A percentile compares a stretch with the other conserved stretches of the same genome.
Evolutionary conservation across 306 rosid species (phyloP).

Genomic region (Medicago truncatula): DNA sequence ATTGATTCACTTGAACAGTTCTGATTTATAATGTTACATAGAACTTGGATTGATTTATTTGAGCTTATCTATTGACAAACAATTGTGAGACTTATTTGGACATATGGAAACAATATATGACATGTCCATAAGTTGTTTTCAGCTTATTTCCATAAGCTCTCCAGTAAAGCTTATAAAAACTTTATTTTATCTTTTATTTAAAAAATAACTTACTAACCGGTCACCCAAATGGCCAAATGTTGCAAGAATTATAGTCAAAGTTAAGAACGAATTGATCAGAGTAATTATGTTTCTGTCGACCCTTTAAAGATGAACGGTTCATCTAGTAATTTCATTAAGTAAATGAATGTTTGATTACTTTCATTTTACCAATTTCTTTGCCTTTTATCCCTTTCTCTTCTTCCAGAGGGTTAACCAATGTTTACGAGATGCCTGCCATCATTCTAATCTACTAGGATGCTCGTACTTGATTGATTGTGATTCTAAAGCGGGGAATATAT

Average conservation of each 20-base stretch:
- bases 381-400: not conserved
- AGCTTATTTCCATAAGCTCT: no score
- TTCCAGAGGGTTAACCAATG: slow-evolving; percentile 85
- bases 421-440: slow-evolving; percentile 45
- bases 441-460: not conserved
- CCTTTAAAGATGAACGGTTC: not conserved
- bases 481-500: not conserved
- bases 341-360: slow-evolving; percentile 22
- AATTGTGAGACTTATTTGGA: not conserved
- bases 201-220: no score
- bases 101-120: no score
- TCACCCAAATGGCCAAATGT: no score
- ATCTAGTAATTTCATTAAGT: slow-evolving; percentile 11
- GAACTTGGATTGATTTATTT: no score
- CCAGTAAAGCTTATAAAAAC: no score
- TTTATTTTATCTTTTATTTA: no score
- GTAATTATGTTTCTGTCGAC: not conserved
- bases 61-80: not conserved
- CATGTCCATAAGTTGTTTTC: no score
- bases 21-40: not conserved
- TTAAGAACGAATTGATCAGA: not conserved
- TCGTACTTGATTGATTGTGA: not conserved
- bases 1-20: slow-evolving; percentile 38
- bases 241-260: not conserved
- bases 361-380: slow-evolving; percentile 32